A percentile compares a stretch with the other conserved stretches of the same genome.
phyloP scores from a whole-genome alignment of 2,329 filamentous ascomycete genomes.

The Zymoseptoria pseudotritici region DNA sequence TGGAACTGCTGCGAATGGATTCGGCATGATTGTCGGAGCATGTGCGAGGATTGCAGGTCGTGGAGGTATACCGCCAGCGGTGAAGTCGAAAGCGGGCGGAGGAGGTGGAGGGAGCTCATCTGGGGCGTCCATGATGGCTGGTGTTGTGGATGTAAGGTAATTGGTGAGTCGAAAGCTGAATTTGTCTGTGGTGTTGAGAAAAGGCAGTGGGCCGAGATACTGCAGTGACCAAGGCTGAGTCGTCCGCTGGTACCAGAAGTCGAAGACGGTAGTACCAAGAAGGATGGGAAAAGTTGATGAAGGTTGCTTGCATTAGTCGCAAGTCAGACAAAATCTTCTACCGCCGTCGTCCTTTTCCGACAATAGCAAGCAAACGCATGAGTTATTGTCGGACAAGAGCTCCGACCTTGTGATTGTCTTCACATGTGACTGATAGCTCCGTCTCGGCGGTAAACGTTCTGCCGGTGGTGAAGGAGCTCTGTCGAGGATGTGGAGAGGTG shows the following conservation, averaged over 20 bases:
- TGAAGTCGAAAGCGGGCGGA: background rate
- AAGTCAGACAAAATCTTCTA: background rate
- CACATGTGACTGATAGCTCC: background rate
- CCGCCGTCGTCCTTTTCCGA: background rate
- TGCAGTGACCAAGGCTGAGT: background rate
- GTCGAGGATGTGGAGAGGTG: background rate
- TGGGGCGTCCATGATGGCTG: slow-evolving; percentile 3
- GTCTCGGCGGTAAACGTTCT: background rate
- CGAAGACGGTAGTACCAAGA: background rate
- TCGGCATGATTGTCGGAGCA: background rate
- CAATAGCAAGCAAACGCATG: background rate
- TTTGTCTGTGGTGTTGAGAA: background rate
- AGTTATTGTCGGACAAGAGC: background rate
- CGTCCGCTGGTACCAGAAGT: background rate
- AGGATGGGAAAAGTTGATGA: background rate
- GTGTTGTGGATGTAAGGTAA: background rate
- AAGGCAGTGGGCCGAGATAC: background rate
- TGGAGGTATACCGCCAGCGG: background rate
- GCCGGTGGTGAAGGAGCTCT: background rate
- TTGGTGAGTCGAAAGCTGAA: background rate
- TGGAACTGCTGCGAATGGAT: background rate
- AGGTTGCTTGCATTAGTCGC: background rate
- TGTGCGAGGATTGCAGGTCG: background rate
- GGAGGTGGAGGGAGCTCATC: slow-evolving; percentile 1
- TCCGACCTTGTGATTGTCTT: background rate